These are phyloP conservation scores for Beauveria sp. DNA, from an alignment of 2,329 filamentous ascomycete species.

Conservation along the genomic window DNA sequence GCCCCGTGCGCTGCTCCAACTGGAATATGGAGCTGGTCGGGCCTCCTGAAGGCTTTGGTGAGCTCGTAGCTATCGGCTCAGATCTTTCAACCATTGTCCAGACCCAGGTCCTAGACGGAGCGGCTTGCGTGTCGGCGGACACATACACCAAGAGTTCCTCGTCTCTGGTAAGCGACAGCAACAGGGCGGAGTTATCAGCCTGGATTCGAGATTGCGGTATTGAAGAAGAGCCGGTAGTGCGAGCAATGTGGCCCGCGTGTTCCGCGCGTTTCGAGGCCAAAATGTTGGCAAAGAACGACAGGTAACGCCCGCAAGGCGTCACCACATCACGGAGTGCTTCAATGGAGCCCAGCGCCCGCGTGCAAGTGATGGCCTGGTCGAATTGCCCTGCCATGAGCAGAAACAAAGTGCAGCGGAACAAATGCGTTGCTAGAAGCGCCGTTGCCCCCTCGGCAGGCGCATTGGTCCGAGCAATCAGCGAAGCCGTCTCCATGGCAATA, in stretches of 20 bases:
- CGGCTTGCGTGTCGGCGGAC: slow-evolving; percentile 78
- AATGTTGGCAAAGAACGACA: slow-evolving; percentile 70
- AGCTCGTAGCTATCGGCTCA: slow-evolving; percentile 15
- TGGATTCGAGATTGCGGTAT: slow-evolving; percentile 25
- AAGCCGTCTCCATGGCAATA: slow-evolving; percentile 70
- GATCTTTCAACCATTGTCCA: slow-evolving; percentile 59
- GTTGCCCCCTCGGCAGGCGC: slow-evolving; percentile 59
- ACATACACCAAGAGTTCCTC: slow-evolving; percentile 85
- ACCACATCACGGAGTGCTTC: slow-evolving; percentile 66
- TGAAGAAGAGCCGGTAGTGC: slow-evolving; percentile 19
- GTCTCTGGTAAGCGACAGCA: slow-evolving; percentile 44
- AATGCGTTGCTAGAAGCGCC: slow-evolving; percentile 69
- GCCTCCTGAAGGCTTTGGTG: slow-evolving; percentile 16
- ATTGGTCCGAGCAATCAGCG: slow-evolving; percentile 60
- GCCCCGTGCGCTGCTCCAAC: slow-evolving; percentile 40
- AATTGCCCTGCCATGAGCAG: slow-evolving; percentile 69
- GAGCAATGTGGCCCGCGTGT: slow-evolving; percentile 31
- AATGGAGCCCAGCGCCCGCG: slow-evolving; percentile 64
- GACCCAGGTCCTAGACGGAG: slow-evolving; percentile 71
- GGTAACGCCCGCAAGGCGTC: slow-evolving; percentile 68
- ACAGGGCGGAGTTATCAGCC: slow-evolving; percentile 24
- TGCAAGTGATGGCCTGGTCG: slow-evolving; percentile 62
- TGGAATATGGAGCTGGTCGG: slow-evolving; percentile 34
- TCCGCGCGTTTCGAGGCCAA: slow-evolving; percentile 51
- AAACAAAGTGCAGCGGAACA: slow-evolving; percentile 81